Conservation (phyloP, 139 green algal species). For the Pleodorina starrii region DNA sequence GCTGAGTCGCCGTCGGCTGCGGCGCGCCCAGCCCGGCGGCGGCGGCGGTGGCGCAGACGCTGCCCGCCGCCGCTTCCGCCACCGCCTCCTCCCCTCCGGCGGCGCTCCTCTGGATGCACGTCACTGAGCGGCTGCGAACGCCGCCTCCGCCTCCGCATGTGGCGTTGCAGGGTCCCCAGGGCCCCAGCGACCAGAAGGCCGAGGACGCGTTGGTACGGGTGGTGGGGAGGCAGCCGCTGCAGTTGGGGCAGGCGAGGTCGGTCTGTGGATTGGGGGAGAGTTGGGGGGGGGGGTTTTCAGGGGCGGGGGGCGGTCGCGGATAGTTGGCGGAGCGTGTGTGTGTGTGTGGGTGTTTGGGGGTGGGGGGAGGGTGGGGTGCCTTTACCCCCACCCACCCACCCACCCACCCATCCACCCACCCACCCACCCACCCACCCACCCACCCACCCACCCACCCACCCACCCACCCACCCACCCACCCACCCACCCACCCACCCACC, state of each 20-base stretch:
- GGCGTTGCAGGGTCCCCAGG: conserved; percentile 7
- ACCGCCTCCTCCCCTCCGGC: background rate
- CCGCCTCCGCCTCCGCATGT: background rate
- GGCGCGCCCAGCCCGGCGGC: background rate
- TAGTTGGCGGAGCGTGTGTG: too few species aligned
- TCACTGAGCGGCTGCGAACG: background rate
- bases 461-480: too few species aligned
- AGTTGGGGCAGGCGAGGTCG: background rate
- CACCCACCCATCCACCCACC: too few species aligned
- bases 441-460: too few species aligned
- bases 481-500: too few species aligned
- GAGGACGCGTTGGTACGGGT: background rate
- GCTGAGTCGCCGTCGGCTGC: background rate
- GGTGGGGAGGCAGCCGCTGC: background rate
- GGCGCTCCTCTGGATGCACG: background rate
- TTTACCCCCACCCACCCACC: too few species aligned
- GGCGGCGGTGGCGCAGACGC: background rate
- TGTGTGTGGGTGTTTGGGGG: too few species aligned
- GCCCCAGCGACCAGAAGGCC: background rate
- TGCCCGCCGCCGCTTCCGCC: background rate
- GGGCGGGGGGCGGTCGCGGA: too few species aligned
- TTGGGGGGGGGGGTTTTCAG: background rate
- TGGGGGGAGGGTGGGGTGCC: too few species aligned
- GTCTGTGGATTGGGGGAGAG: background rate
- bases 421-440: too few species aligned